Evolutionary conservation across 2,329 filamentous ascomycete genomes (phyloP), one percentile per base, ranked within the genome.

Genomic region (Hymenoscyphus occultus): DNA sequence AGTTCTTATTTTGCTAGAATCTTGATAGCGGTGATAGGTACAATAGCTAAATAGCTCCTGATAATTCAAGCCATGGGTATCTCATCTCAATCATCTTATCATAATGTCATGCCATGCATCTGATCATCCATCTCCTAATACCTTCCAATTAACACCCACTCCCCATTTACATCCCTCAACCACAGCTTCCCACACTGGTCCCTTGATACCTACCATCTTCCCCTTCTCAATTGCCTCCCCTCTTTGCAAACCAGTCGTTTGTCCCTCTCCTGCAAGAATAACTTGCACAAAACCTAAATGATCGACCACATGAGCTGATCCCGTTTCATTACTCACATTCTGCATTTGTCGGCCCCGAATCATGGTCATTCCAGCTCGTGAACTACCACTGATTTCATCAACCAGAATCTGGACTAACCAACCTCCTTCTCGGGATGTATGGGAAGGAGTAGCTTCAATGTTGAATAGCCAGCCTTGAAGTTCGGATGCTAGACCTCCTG

Each of bases 401-500:
- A 76, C 66, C 13, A 70, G 14, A 32, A 78, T 59, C 56, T 59
- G 73, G 5, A 73, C 64, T 19, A 73, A 32, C 76, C 75, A 76
- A 39, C 60, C 42, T 51, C 71, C 67, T 10, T 70, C 68, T n/a
- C 19, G 62, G 16, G 56, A 45, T 16, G 51, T 39, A 45, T 57
- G 64, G 9, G 66, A 56, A 39, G 71, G 61, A 2, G 71, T 40
- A 61, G 66, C 66, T 42, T 75, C 74, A 10, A 76, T 66, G 62
- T 83, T 81, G 16, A 85, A 73, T 13, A 86, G 75, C 82, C 82
- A 85, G 16, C 77, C 75, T 59, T 82, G 78, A 39, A 84, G 72
- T 59, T 78, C 80, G 0, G 78, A 76, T 2, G 83, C 83, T 62
- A 84, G 74, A 1, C 83, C 83, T 3, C 78, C 77, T 1, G 79